Evolutionary conservation across 164 flowering plant genomes (phyloP).

Genomic region (Warburgia ugandensis): DNA sequence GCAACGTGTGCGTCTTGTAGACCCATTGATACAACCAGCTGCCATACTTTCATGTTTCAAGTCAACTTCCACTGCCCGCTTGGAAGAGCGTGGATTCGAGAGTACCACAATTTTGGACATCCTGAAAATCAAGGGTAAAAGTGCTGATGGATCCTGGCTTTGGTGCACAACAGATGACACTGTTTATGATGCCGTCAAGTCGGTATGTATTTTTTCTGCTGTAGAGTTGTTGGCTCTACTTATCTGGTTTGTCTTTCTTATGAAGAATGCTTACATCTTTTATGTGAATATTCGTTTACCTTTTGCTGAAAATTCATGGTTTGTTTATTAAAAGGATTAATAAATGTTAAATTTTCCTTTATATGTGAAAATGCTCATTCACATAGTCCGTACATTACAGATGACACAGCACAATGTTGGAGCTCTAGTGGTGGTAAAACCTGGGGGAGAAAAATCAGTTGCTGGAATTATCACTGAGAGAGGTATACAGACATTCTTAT

Average conservation of each 20-base stretch:
- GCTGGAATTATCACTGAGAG: slow-evolving; percentile 98
- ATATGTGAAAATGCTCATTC: background rate
- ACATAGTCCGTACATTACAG: slow-evolving; percentile 7
- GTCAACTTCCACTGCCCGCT: slow-evolving; percentile 42
- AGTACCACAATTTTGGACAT: slow-evolving; percentile 78
- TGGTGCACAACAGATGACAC: slow-evolving; percentile 93
- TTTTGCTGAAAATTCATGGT: no score
- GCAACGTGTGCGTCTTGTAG: slow-evolving; percentile 40
- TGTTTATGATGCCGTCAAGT: slow-evolving; percentile 93
- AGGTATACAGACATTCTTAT: no score
- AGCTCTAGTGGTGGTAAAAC: slow-evolving; percentile 92
- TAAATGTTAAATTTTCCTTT: background rate
- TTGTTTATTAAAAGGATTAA: background rate
- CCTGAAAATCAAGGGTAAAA: slow-evolving; percentile 71
- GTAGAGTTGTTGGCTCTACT: background rate
- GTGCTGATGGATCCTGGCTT: slow-evolving; percentile 99
- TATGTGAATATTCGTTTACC: no score
- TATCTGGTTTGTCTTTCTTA: background rate
- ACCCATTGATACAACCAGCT: slow-evolving; percentile 37
- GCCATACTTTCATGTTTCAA: slow-evolving; percentile 30
- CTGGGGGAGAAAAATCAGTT: slow-evolving; percentile 72
- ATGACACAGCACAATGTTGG: slow-evolving; percentile 79
- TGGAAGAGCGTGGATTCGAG: slow-evolving; percentile 96
- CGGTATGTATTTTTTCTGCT: slow-evolving; percentile 37
- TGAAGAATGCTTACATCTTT: no score